Percentiles rank a stretch among this genome's conserved stretches.
Conservation (phyloP, 345 rosid genomes). For the Pseudoturritis turrita region DNA sequence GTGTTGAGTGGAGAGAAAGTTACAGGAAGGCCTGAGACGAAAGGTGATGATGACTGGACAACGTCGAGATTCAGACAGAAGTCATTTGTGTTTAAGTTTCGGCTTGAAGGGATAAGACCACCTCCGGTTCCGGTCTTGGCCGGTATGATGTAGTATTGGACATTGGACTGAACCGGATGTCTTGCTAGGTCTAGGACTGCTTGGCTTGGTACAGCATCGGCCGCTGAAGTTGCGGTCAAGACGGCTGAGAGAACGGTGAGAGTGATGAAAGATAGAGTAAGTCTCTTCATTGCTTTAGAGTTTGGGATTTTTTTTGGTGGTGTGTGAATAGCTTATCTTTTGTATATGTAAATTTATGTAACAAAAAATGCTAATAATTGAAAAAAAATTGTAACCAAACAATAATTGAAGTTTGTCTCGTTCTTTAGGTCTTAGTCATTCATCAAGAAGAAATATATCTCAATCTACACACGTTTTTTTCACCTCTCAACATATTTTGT, state of each 20-base stretch:
- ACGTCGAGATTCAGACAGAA: conserved; percentile 20
- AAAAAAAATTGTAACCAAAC: no score
- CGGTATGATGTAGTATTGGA: conserved; percentile 29
- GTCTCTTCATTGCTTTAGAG: conserved; percentile 2
- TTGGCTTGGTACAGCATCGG: background rate
- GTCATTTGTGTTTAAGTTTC: conserved; percentile 3
- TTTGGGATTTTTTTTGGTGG: background rate
- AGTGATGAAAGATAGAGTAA: conserved; percentile 6
- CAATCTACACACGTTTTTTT: conserved; percentile 3
- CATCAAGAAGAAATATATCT: background rate
- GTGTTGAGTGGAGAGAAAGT: conserved; percentile 7
- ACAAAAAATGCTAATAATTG: background rate
- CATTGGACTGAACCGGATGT: conserved; percentile 4
- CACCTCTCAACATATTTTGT: conserved; percentile 5
- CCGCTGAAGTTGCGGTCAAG: background rate
- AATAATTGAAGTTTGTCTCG: background rate
- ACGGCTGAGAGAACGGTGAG: conserved; percentile 9
- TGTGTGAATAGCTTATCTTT: conserved; percentile 11
- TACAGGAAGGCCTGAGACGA: conserved; percentile 26
- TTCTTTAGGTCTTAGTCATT: background rate
- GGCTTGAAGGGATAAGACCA: conserved; percentile 20
- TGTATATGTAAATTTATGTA: background rate
- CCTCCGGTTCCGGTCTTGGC: conserved; percentile 28
- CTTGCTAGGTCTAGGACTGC: conserved; percentile 15
- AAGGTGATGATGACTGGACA: conserved; percentile 22